A percentile compares a stretch with the other conserved stretches of the same genome.
Evolutionary conservation across 257 asterid genomes (phyloP).

Genomic region (Capsicum pubescens): DNA sequence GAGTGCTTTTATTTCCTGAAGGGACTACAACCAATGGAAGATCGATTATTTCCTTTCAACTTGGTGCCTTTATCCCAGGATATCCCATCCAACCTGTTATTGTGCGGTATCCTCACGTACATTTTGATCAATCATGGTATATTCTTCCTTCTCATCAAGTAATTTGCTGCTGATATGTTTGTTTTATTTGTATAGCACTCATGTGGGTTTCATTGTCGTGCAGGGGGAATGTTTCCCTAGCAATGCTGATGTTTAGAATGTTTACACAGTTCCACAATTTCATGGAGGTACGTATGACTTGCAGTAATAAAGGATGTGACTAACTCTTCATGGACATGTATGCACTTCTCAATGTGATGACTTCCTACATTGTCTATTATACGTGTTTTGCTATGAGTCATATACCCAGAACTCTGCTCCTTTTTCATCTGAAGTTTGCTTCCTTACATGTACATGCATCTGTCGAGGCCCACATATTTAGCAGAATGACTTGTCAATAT

Average conservation of each 20-base stretch:
- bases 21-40: conserved; percentile 99
- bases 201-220: conserved; percentile 24
- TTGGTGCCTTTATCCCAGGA: conserved; percentile 97
- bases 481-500: conserved; percentile 6
- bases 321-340: conserved; percentile 1
- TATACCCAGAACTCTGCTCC: conserved; percentile 1
- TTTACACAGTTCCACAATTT: conserved; percentile 95
- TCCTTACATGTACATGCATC: not conserved
- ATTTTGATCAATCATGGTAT: conserved; percentile 99
- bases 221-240: conserved; percentile 83
- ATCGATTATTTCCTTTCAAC: conserved; percentile 85
- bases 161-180: not conserved
- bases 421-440: not conserved
- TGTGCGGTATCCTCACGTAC: conserved; percentile 89
- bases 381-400: not conserved
- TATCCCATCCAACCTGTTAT: conserved; percentile 91
- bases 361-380: not conserved
- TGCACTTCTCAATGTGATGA: not conserved
- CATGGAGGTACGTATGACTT: conserved; percentile 74
- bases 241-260: conserved; percentile 91
- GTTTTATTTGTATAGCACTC: not conserved
- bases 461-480: not conserved
- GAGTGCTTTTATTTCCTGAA: conserved; percentile 97
- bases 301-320: not conserved
- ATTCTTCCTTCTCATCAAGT: conserved; percentile 21